phyloP scores from a whole-genome alignment of 768 basidiomycete genomes.

The Agaricus subrufescens region DNA sequence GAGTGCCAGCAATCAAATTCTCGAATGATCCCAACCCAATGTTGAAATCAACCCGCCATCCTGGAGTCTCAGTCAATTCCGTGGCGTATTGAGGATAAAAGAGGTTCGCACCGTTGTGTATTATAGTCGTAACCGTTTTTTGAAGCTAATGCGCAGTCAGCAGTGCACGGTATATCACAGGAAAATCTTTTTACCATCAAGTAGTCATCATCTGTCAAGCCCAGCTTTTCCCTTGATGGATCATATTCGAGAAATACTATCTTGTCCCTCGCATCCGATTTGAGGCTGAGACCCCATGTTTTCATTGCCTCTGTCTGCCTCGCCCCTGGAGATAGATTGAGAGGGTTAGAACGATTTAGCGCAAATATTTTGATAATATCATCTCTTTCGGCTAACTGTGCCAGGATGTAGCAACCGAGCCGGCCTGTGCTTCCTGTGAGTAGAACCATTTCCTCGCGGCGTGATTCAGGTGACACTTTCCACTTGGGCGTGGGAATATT shows the following conservation, averaged over 20 bases:
- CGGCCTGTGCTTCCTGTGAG: constrained; percentile 36
- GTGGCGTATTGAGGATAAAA: background rate
- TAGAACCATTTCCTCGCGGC: constrained; percentile 18
- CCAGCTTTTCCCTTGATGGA: background rate
- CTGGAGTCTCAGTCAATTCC: background rate
- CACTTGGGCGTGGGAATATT: background rate
- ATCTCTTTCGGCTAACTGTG: constrained; percentile 16
- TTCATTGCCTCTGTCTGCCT: background rate
- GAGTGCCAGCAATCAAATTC: background rate
- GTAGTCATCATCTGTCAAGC: background rate
- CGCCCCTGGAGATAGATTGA: background rate
- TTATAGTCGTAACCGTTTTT: background rate
- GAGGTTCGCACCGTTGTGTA: background rate
- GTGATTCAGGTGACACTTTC: background rate
- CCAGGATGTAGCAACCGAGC: constrained; percentile 31
- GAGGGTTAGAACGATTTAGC: background rate
- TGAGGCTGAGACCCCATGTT: background rate
- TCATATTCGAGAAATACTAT: background rate
- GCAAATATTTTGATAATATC: constrained; percentile 21
- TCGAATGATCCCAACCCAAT: background rate
- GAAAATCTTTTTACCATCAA: background rate
- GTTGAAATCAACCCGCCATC: constrained; percentile 1
- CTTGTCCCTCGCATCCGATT: background rate
- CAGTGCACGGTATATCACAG: background rate
- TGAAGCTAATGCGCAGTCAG: constrained; percentile 13